Evolutionary conservation across 2,329 filamentous ascomycete genomes (phyloP).

Genomic region (Exophiala alcalophila): DNA sequence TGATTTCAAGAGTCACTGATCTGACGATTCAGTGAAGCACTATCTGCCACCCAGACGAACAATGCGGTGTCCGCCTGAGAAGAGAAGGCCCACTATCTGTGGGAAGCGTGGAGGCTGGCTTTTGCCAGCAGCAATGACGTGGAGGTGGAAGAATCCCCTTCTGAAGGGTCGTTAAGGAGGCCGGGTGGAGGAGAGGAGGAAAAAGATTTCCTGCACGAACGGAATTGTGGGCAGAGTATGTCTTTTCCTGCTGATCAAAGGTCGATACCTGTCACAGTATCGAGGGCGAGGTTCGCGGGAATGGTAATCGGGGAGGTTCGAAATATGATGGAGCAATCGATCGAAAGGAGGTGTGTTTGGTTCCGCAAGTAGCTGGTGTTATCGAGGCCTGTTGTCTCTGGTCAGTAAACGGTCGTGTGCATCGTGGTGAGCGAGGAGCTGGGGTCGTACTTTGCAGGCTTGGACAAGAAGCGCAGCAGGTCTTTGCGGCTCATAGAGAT

Average conservation of each 20-base stretch:
- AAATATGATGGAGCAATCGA: conserved; percentile 33
- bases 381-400: conserved; percentile 57
- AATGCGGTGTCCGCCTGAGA: conserved; percentile 87
- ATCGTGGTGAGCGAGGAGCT: conserved; percentile 6
- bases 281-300: conserved; percentile 82
- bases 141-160: conserved; percentile 57
- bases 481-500: conserved; percentile 86
- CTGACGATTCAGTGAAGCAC: conserved; percentile 71
- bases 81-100: conserved; percentile 91
- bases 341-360: conserved; percentile 21
- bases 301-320: too few relatives aligned
- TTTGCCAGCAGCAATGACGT: conserved; percentile 69
- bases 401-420: conserved; percentile 15
- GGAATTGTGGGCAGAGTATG: conserved; percentile 76
- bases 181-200: conserved; percentile 76
- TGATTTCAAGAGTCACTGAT: conserved; percentile 25
- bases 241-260: conserved; percentile 57
- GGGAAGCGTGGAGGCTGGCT: conserved; percentile 68
- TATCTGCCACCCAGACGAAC: conserved; percentile 98
- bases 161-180: conserved; percentile 79
- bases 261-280: conserved; percentile 53
- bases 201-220: conserved; percentile 75
- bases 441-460: conserved; percentile 78
- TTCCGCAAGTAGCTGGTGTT: conserved; percentile 44
- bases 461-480: conserved; percentile 87